A percentile compares a stretch with the other conserved stretches of the same genome.
phyloP scores from a whole-genome alignment of 208 protist species.

The Trypanosoma congolense region DNA sequence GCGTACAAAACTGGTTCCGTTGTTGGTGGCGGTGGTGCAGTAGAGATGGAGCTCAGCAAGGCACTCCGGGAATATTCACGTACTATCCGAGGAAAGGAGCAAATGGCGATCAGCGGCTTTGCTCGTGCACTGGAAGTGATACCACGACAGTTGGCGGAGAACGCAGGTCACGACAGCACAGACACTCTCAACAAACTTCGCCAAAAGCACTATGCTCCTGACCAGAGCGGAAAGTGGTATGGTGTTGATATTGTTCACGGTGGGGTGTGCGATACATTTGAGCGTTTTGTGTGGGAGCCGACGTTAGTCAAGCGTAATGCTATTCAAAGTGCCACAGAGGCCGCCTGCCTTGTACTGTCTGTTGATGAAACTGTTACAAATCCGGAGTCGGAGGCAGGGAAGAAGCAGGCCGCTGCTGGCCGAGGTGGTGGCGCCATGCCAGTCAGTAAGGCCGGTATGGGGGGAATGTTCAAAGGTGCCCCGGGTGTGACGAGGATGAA shows the following conservation, averaged over 20 bases:
- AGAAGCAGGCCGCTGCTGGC: constrained; percentile 77
- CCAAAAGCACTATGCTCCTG: constrained; percentile 92
- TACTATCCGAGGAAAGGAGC: constrained; percentile 98
- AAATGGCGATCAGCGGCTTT: constrained; percentile 98
- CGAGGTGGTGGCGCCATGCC: constrained; percentile 65
- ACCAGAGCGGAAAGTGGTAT: constrained; percentile 85
- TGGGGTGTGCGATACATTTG: constrained; percentile 97
- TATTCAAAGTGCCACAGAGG: constrained; percentile 98
- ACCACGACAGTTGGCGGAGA: constrained; percentile 97
- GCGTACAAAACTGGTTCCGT: constrained; percentile 96
- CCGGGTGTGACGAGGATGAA: constrained; percentile 84
- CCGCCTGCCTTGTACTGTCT: constrained; percentile 98
- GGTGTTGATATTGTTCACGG: constrained; percentile 99
- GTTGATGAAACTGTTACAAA: constrained; percentile 99
- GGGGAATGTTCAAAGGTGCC: constrained; percentile 88
- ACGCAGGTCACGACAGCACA: constrained; percentile 99
- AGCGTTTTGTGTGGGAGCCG: constrained; percentile 99
- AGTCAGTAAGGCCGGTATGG: constrained; percentile 89
- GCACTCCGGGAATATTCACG: constrained; percentile 95
- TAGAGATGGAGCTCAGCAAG: constrained; percentile 99
- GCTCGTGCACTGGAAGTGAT: constrained; percentile 99
- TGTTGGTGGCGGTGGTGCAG: constrained; percentile 99
- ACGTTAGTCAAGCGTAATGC: constrained; percentile 98
- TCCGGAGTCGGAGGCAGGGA: constrained; percentile 85
- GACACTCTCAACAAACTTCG: constrained; percentile 99